Conservation (phyloP, 257 asterid species). For the Voacanga thouarsii region DNA sequence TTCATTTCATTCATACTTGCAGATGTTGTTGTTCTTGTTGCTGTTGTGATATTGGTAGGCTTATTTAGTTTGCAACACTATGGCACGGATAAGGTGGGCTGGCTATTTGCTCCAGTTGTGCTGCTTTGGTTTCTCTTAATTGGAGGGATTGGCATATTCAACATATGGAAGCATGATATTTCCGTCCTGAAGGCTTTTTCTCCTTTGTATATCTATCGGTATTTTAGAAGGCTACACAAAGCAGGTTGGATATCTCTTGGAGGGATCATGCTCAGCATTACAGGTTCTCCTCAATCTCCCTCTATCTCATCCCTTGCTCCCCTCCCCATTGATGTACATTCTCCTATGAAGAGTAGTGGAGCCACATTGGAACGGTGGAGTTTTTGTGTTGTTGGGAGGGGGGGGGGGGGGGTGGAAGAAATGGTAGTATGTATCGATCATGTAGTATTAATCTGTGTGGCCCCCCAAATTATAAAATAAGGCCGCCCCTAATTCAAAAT, state of each 20-base stretch:
- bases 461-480: no score
- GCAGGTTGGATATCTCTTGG: constrained; percentile 91
- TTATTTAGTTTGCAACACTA: constrained; percentile 94
- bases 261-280: constrained; percentile 95
- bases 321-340: background rate
- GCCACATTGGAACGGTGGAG: no score
- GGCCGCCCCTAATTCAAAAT: no score
- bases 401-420: no score
- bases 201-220: constrained; percentile 74
- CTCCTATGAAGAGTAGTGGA: no score
- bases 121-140: constrained; percentile 90
- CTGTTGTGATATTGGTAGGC: constrained; percentile 82
- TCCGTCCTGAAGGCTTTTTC: constrained; percentile 85
- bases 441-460: no score
- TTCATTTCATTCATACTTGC: constrained; percentile 29
- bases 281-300: constrained; percentile 47
- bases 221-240: constrained; percentile 55
- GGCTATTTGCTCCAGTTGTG: constrained; percentile 95
- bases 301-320: constrained; percentile 9
- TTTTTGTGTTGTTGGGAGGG: no score
- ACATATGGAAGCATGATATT: constrained; percentile 67
- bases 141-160: constrained; percentile 90
- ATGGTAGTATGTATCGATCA: no score
- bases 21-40: constrained; percentile 83
- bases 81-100: constrained; percentile 95